Evolutionary conservation across 108 stramenopile genomes (phyloP).

Genomic region (Thalassiosira profunda): DNA sequence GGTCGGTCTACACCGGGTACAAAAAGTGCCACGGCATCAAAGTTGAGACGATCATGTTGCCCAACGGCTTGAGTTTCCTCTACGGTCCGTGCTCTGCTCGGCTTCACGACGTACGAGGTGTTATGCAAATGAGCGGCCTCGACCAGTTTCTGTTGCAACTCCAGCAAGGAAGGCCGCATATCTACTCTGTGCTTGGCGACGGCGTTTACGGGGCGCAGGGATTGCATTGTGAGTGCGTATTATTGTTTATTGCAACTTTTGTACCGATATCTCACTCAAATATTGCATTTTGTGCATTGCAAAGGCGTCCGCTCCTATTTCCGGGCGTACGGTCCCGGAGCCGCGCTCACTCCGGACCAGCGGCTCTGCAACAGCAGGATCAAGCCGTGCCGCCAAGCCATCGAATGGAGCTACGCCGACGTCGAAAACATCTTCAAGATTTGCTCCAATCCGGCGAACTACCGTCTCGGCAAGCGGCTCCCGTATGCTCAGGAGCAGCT

Average conservation of each 20-base stretch:
- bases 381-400: neutral
- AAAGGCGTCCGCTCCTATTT: constrained; percentile 3
- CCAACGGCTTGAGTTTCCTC: constrained; percentile 12
- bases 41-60: constrained; percentile 15
- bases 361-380: neutral
- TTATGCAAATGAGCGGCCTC: neutral
- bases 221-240: too few relatives aligned
- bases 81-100: constrained; percentile 11
- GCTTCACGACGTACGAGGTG: neutral
- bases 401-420: constrained; percentile 5
- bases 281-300: too few relatives aligned
- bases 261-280: too few relatives aligned
- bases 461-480: neutral
- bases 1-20: constrained; percentile 9
- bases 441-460: neutral
- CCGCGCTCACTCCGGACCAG: neutral
- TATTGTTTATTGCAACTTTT: neutral
- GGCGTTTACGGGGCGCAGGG: neutral
- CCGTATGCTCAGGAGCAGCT: constrained; percentile 13
- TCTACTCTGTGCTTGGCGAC: neutral
- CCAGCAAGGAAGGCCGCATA: neutral
- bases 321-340: neutral
- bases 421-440: neutral
- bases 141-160: neutral
- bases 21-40: constrained; percentile 14